These are phyloP conservation scores for Elsinoe perseae DNA, from an alignment of 2,329 filamentous ascomycete genomes.

Conservation along the genomic window DNA sequence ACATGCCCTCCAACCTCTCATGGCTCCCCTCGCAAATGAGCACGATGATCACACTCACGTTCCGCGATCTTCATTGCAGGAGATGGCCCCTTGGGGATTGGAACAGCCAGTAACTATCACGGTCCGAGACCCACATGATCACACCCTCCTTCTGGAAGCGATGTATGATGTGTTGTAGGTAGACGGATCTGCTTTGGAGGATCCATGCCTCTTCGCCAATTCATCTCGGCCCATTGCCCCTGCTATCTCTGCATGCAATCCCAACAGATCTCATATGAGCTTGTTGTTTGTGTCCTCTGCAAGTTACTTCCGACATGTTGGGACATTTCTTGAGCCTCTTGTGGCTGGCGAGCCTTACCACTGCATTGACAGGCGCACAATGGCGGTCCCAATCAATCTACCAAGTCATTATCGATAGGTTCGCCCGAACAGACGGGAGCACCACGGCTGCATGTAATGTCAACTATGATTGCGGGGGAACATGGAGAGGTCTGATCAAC, in stretches of 20 bases:
- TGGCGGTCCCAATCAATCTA: slow-evolving; percentile 37
- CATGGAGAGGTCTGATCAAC: slow-evolving; percentile 51
- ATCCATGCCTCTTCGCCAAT: not conserved
- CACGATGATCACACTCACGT: not conserved
- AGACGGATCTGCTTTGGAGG: not conserved
- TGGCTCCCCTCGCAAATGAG: not conserved
- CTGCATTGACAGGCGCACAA: slow-evolving; percentile 22
- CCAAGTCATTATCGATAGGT: slow-evolving; percentile 38
- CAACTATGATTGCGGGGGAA: slow-evolving; percentile 54
- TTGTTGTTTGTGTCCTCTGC: not conserved
- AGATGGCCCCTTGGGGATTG: not conserved
- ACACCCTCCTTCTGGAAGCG: not conserved
- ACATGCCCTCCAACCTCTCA: not conserved
- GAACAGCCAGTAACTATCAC: not conserved
- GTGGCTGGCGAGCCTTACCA: slow-evolving; percentile 7
- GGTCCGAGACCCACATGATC: slow-evolving; percentile 1
- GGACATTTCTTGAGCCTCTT: not conserved
- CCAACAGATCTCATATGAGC: slow-evolving; percentile 8
- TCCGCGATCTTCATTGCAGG: not conserved
- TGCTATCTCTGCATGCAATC: not conserved
- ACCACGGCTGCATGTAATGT: slow-evolving; percentile 33
- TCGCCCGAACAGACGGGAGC: slow-evolving; percentile 34
- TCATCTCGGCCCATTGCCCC: not conserved
- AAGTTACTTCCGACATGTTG: not conserved
- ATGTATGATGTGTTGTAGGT: not conserved